phyloP scores from a whole-genome alignment of 2,329 filamentous ascomycete species.

The Passalora sequoiae region DNA sequence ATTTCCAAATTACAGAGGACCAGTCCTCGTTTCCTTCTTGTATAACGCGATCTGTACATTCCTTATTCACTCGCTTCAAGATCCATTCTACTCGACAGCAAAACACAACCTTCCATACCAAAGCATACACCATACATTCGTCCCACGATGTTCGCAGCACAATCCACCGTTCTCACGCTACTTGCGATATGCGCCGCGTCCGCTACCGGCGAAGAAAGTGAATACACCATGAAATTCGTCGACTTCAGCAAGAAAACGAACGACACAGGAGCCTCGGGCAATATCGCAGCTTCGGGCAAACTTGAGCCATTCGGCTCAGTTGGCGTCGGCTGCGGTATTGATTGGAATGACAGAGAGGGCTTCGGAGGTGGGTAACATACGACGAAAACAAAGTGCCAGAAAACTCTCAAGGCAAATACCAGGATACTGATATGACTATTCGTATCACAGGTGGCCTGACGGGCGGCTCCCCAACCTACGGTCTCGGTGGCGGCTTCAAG shows the following conservation, averaged over 20 bases:
- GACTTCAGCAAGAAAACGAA: conserved; percentile 12
- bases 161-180: not conserved
- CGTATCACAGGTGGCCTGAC: conserved; percentile 16
- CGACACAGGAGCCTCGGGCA: conserved; percentile 15
- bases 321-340: conserved; percentile 19
- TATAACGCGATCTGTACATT: no score
- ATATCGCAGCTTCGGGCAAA: conserved; percentile 13
- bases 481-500: conserved; percentile 19
- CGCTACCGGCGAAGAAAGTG: not conserved
- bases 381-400: not conserved
- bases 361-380: conserved; percentile 15
- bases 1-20: no score
- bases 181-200: conserved; percentile 1
- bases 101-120: not conserved
- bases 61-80: not conserved
- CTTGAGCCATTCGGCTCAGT: conserved; percentile 15
- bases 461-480: conserved; percentile 17
- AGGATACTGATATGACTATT: no score
- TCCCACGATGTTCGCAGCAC: not conserved
- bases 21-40: no score
- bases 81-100: not conserved
- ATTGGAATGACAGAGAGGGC: conserved; percentile 13
- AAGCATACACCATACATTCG: not conserved
- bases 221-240: conserved; percentile 11
- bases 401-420: no score